Evolutionary conservation across 176 grass and related monocot species (phyloP), one percentile per base, ranked within the genome.

Genomic region (Musa acuminata): DNA sequence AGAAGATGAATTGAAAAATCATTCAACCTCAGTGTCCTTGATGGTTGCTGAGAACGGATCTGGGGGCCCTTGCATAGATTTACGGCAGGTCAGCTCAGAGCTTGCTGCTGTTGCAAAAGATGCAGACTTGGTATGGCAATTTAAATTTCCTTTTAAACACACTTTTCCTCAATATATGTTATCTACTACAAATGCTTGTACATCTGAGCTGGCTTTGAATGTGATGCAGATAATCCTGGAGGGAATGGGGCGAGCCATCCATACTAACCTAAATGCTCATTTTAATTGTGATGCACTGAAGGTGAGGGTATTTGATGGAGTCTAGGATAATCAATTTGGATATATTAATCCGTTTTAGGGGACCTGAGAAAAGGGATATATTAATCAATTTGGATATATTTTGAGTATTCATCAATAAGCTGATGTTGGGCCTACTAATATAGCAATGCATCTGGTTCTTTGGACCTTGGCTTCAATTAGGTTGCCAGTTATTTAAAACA

Each of bases 71-170:
- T 98, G 95, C 65, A 91, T 98, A 55, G 90, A 98, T 78, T 89
- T 98, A 62, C 86, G 90, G 52, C 95, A 98, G 76, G 95, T 98
- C 87, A 98, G 90, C 90, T 93, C 84, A 50, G 90, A 94, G 75
- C 88, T 98, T 55, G 95, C 95, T 64, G 88, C 90, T 77, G 84
- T 76, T 23, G 90, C 88, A 50, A 98, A 93, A 73, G 90, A 91
- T 75, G 88, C 90, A 35, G 95, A 94, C 84, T 88, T 98, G 90
- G 95, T 91, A 87, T 68, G 83, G 53, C 53, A 27, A 63, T 68
- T 8, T 24, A 69, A 51, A 23, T 74, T 87, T 14, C 29, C 29
- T 35, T 35, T 35, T 35, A 35, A 35, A 35, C 29, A 35, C 29
- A 35, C 12, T 11, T 48, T 72, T 76, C 74, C n/a, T 68, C 71